phyloP scores from a whole-genome alignment of 208 protist genomes.

The Leishmania lainsoni region DNA sequence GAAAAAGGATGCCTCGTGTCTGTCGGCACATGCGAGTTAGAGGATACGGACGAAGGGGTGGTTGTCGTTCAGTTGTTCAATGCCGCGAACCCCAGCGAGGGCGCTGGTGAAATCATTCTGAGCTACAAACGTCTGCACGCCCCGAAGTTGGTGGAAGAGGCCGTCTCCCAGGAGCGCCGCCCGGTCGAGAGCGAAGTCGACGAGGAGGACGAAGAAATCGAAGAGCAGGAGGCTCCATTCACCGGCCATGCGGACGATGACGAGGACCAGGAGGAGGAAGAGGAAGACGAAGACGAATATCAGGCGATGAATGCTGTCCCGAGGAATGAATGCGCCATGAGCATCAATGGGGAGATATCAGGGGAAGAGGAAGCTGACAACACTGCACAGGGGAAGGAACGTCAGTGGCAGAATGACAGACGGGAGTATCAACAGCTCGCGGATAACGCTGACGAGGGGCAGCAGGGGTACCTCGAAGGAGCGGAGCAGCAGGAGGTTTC shows the following conservation, averaged over 20 bases:
- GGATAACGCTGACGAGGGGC: background rate
- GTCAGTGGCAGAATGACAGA: background rate
- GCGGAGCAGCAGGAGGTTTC: background rate
- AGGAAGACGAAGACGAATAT: constrained; percentile 18
- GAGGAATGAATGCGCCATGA: constrained; percentile 14
- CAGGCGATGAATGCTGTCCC: background rate
- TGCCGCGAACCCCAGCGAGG: constrained; percentile 40
- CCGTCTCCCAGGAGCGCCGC: background rate
- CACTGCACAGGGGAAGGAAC: background rate
- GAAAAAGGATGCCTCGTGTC: constrained; percentile 60
- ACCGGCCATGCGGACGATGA: background rate
- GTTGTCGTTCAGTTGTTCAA: constrained; percentile 66
- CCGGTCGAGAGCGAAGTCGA: constrained; percentile 17
- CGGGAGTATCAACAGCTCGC: background rate
- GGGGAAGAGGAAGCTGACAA: constrained; percentile 10
- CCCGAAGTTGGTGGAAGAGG: constrained; percentile 12
- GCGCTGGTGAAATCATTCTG: constrained; percentile 75
- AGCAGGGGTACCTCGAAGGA: background rate
- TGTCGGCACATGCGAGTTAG: constrained; percentile 43
- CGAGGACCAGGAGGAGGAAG: constrained; percentile 6
- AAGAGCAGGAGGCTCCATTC: background rate
- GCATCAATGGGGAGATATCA: constrained; percentile 15
- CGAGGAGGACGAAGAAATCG: constrained; percentile 27
- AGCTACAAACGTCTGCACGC: constrained; percentile 76
- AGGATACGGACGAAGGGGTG: constrained; percentile 48